Conservation (phyloP, 352 stramenopile species). For the Globisporangium radiosum region DNA sequence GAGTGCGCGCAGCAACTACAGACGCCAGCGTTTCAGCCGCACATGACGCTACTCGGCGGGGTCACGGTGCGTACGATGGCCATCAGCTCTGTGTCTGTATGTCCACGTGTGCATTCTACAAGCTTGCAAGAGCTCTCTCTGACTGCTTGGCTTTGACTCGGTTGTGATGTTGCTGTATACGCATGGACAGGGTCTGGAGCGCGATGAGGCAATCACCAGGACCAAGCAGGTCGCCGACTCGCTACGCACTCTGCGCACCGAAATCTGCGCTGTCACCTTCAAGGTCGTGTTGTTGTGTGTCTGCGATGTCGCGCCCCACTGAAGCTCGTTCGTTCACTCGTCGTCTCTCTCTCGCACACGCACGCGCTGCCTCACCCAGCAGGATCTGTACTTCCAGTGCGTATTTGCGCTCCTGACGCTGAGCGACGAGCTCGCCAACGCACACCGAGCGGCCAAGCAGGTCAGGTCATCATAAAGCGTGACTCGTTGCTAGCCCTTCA, state of each 20-base stretch:
- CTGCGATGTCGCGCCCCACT: background rate
- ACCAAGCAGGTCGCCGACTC: constrained; percentile 28
- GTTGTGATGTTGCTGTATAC: background rate
- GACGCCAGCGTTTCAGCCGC: constrained; percentile 40
- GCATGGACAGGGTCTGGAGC: constrained; percentile 18
- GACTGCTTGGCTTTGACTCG: background rate
- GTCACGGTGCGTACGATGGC: constrained; percentile 20
- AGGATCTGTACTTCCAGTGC: constrained; percentile 56
- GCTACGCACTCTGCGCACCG: constrained; percentile 20
- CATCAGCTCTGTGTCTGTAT: background rate
- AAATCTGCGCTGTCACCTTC: constrained; percentile 36
- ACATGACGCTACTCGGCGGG: constrained; percentile 55
- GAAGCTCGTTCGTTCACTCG: background rate
- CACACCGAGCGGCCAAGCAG: constrained; percentile 33
- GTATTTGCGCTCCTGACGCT: constrained; percentile 49
- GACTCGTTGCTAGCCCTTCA: no score
- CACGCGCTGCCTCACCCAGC: no score
- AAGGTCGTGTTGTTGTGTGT: constrained; percentile 20
- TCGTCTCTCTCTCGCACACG: background rate
- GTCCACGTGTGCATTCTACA: no score
- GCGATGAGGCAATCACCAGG: constrained; percentile 20
- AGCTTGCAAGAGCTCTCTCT: background rate
- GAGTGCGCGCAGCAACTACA: constrained; percentile 26
- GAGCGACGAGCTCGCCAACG: constrained; percentile 26
- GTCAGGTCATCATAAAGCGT: constrained; percentile 4